Evolutionary conservation across 2,329 filamentous ascomycete species (phyloP).

Genomic region (Fusarium albosuccineum): DNA sequence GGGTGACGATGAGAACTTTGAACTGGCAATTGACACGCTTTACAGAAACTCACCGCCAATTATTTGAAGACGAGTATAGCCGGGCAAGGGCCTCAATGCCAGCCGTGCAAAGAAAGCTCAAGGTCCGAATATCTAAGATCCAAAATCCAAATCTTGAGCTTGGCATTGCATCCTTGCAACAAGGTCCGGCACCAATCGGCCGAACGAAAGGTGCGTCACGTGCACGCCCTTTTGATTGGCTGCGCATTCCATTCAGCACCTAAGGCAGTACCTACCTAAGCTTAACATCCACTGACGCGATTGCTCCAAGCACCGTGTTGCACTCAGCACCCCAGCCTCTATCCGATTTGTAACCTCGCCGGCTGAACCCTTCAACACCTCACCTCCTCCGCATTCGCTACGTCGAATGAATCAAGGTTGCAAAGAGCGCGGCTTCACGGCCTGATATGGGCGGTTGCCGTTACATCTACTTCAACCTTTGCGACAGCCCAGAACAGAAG

Average conservation of each 20-base stretch:
- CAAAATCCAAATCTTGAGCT: constrained; percentile 23
- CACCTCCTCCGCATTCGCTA: neutral
- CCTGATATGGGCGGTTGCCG: constrained; percentile 1
- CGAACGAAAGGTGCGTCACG: constrained; percentile 24
- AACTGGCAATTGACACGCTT: constrained; percentile 14
- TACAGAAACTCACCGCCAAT: constrained; percentile 29
- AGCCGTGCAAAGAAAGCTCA: constrained; percentile 8
- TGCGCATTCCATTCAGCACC: constrained; percentile 28
- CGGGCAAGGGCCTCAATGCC: constrained; percentile 11
- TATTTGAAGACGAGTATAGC: neutral
- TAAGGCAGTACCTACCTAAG: neutral
- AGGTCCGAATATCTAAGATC: constrained; percentile 13
- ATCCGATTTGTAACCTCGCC: constrained; percentile 11
- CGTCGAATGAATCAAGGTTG: constrained; percentile 13
- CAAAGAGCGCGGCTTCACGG: constrained; percentile 12
- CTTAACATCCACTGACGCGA: constrained; percentile 14
- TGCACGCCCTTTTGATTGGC: constrained; percentile 35
- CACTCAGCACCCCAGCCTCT: neutral
- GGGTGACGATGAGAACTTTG: constrained; percentile 18
- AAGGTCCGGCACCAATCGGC: constrained; percentile 11
- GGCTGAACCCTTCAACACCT: neutral
- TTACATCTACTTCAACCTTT: neutral
- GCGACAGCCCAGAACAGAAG: neutral
- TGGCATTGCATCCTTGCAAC: constrained; percentile 19
- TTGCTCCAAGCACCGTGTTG: constrained; percentile 8